Conservation (phyloP, 805 yeast species). For the Candida cerambycidarum region DNA sequence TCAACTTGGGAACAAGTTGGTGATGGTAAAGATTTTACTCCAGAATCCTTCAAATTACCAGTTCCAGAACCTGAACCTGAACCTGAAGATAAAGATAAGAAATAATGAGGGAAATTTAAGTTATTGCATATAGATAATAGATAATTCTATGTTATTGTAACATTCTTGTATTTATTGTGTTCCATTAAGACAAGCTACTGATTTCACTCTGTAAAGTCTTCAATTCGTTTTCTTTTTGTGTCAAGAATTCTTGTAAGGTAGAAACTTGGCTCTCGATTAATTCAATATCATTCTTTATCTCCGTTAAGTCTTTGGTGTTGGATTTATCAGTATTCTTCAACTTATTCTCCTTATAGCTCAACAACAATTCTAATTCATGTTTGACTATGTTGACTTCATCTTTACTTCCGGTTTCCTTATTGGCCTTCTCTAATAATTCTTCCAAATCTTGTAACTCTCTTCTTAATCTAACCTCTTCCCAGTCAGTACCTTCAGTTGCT, state of each 20-base stretch:
- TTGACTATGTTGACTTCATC: slow-evolving; percentile 32
- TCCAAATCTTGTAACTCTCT: slow-evolving; percentile 78
- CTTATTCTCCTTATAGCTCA: slow-evolving; percentile 72
- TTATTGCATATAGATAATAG: slow-evolving; percentile 8
- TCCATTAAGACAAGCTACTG: slow-evolving; percentile 17
- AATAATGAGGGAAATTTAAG: slow-evolving; percentile 14
- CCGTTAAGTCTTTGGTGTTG: slow-evolving; percentile 41
- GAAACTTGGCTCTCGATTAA: slow-evolving; percentile 75
- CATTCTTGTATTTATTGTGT: neutral
- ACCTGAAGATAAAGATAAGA: slow-evolving; percentile 36
- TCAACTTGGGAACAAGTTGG: slow-evolving; percentile 93
- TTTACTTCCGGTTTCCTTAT: slow-evolving; percentile 21
- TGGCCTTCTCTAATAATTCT: slow-evolving; percentile 55
- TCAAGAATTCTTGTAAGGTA: slow-evolving; percentile 67
- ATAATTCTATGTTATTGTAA: slow-evolving; percentile 1
- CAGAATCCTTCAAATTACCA: slow-evolving; percentile 79
- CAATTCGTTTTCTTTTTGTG: slow-evolving; percentile 61
- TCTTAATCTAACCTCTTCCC: slow-evolving; percentile 87
- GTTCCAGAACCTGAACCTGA: slow-evolving; percentile 74
- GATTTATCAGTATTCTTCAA: slow-evolving; percentile 22
- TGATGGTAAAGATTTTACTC: slow-evolving; percentile 78
- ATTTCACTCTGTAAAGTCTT: slow-evolving; percentile 46
- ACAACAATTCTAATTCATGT: slow-evolving; percentile 77
- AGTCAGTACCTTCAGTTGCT: slow-evolving; percentile 74
- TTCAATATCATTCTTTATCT: slow-evolving; percentile 60